Conservation (phyloP, 1,284 basidiomycete species). For the Farysia itapuensis region DNA sequence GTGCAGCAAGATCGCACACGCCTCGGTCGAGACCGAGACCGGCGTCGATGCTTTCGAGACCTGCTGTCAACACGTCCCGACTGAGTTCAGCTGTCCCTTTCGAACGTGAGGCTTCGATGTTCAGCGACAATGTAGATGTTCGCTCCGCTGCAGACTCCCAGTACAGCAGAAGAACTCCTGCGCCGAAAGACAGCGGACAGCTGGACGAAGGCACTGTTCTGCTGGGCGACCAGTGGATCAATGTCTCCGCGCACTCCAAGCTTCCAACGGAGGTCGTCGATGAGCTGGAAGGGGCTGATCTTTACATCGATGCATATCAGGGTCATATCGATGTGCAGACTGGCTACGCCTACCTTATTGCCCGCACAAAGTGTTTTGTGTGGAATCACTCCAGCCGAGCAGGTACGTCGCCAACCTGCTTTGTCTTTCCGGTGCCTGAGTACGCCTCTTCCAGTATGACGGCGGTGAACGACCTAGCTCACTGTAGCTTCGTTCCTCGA, state of each 20-base stretch:
- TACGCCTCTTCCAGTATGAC: slow-evolving; percentile 21
- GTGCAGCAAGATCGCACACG: slow-evolving; percentile 1
- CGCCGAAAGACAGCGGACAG: slow-evolving; percentile 9
- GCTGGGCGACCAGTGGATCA: slow-evolving; percentile 32
- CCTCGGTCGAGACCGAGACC: slow-evolving; percentile 19
- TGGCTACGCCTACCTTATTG: slow-evolving; percentile 44
- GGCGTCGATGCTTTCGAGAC: slow-evolving; percentile 20
- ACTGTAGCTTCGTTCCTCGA: slow-evolving; percentile 29
- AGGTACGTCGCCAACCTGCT: slow-evolving; percentile 39
- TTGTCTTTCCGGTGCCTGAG: slow-evolving; percentile 32
- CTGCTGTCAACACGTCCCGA: slow-evolving; percentile 13
- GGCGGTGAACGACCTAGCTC: slow-evolving; percentile 18
- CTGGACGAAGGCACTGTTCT: slow-evolving; percentile 40
- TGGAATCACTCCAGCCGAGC: slow-evolving; percentile 51
- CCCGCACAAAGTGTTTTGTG: slow-evolving; percentile 40
- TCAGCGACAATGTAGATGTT: slow-evolving; percentile 27
- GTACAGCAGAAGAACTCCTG: slow-evolving; percentile 5
- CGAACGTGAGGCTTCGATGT: slow-evolving; percentile 16
- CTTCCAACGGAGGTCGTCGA: slow-evolving; percentile 38
- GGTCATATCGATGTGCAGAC: slow-evolving; percentile 41
- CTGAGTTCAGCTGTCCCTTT: slow-evolving; percentile 10
- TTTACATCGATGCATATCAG: slow-evolving; percentile 40
- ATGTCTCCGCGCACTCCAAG: slow-evolving; percentile 36
- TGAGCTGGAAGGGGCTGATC: slow-evolving; percentile 20
- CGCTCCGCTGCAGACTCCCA: slow-evolving; percentile 19